Percentiles rank a stretch among this genome's conserved stretches.
phyloP scores from a whole-genome alignment of 352 stramenopile genomes.

The Pythium phragmiticola region DNA sequence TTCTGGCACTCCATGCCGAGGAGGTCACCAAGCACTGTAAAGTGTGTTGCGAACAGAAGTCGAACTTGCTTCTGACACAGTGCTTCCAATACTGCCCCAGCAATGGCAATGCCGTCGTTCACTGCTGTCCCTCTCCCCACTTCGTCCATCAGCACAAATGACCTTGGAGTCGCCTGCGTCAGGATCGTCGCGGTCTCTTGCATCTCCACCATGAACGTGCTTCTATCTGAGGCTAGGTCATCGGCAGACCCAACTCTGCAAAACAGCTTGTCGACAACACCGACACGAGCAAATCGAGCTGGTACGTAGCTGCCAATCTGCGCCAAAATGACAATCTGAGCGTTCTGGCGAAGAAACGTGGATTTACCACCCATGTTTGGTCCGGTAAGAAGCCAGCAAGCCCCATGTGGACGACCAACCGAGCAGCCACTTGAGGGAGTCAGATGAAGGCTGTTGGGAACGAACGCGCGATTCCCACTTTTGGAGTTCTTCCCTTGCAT shows the following conservation, averaged over 20 bases:
- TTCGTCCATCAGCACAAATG: conserved; percentile 89
- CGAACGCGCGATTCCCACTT: conserved; percentile 48
- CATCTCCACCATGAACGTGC: conserved; percentile 90
- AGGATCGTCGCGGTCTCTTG: conserved; percentile 81
- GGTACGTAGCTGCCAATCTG: conserved; percentile 86
- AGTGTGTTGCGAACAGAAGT: conserved; percentile 84
- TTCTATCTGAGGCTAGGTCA: conserved; percentile 74
- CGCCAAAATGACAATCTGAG: conserved; percentile 72
- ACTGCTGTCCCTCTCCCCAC: conserved; percentile 80
- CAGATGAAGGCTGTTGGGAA: conserved; percentile 76
- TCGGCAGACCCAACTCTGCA: conserved; percentile 80
- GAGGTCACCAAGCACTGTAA: conserved; percentile 58
- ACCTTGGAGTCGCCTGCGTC: conserved; percentile 62
- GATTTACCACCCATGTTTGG: conserved; percentile 90
- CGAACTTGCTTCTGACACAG: conserved; percentile 58
- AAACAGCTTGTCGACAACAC: conserved; percentile 81
- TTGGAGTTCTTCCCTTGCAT: conserved; percentile 47
- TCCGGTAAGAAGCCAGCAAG: conserved; percentile 82
- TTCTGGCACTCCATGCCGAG: conserved; percentile 32
- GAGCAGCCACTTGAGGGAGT: background rate
- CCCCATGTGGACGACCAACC: conserved; percentile 9
- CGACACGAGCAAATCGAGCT: conserved; percentile 61
- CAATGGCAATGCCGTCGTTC: conserved; percentile 78
- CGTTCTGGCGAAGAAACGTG: conserved; percentile 81
- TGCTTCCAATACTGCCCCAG: conserved; percentile 70